These are phyloP conservation scores for Ceratocystis diversiconidia DNA, from an alignment of 2,329 filamentous ascomycete genomes.

Conservation along the genomic window DNA sequence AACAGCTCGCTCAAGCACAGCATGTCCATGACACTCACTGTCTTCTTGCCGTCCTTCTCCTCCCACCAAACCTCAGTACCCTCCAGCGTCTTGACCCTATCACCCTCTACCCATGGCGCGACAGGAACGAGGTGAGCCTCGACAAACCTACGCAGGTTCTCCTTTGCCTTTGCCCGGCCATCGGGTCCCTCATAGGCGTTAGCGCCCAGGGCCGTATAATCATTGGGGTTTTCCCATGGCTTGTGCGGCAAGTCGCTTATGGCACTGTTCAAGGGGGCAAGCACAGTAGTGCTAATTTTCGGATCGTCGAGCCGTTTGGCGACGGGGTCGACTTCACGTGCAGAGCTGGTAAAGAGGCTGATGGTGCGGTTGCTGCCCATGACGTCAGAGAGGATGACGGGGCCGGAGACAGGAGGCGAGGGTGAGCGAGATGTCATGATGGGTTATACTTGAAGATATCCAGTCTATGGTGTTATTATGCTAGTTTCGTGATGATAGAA, in stretches of 20 bases:
- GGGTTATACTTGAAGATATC: neutral
- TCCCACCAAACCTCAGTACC: slow-evolving; percentile 71
- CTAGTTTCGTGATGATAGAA: neutral
- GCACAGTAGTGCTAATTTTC: slow-evolving; percentile 60
- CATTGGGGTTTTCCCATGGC: slow-evolving; percentile 66
- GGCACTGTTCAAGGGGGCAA: slow-evolving; percentile 74
- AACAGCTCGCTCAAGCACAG: slow-evolving; percentile 9
- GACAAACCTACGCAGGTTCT: slow-evolving; percentile 68
- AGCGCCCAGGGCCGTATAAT: slow-evolving; percentile 53
- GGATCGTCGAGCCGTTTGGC: slow-evolving; percentile 53
- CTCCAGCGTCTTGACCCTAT: slow-evolving; percentile 54
- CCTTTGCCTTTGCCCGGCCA: slow-evolving; percentile 60
- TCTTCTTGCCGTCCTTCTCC: slow-evolving; percentile 48
- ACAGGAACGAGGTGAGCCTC: slow-evolving; percentile 66
- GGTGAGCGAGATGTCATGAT: neutral
- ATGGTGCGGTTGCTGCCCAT: slow-evolving; percentile 65
- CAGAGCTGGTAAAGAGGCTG: slow-evolving; percentile 71
- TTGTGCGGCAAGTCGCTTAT: slow-evolving; percentile 68
- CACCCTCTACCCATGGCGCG: slow-evolving; percentile 59
- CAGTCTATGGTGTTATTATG: neutral
- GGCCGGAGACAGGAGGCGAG: neutral
- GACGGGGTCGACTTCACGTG: slow-evolving; percentile 58
- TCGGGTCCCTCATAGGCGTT: slow-evolving; percentile 61
- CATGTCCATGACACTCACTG: slow-evolving; percentile 35
- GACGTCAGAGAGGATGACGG: slow-evolving; percentile 64